Evolutionary conservation across 1,139 yeast species (phyloP), one percentile per base, ranked within the genome.

Genomic region (Saccharomycopsis hybrid): DNA sequence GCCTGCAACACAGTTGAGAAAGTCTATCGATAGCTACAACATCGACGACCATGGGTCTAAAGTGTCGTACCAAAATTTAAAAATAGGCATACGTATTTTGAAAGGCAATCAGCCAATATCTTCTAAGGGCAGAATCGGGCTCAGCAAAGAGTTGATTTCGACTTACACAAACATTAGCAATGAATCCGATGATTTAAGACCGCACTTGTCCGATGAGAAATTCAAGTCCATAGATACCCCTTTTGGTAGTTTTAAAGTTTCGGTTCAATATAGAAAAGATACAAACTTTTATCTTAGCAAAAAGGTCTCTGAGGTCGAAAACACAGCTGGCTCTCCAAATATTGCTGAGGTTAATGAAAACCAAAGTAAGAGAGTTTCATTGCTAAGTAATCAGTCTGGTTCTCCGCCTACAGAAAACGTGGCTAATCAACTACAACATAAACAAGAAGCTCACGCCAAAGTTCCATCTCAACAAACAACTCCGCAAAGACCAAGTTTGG

Each of bases 111-210:
- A 78, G 55, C 83, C 94, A 0, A 86, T 89, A 40, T 72, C 82
- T 29, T 84, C 95, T 2, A 83, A 82, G 60, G 96, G 96, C 1
- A 69, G 97, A 55, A 77, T 88, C 28, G 97, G 97, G 0, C 72
- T 90, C 50, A 82, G 90, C 53, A 85, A 83, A 60, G 71, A 83
- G 1, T 74, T 88, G 1, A 71, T 78, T 4, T 65, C 63, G 36
- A 55, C 79, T 66, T 54, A 72, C 62, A 57, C 74, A 60, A 62
- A 68, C 60, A 67, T 62, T 58, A 55, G 64, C 58, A 60, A 67
- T 39, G 66, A 65, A 43, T 58, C 61, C 3, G 49, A 51, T 13
- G 63, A 60, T 46, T 55, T 71, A 0, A 77, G 73, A 18, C 63
- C 78, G 8, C 89, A 83, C 60, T 65, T 82, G 54, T 73, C 73